Evolutionary conservation across 208 protist genomes (phyloP).

Genomic region (Trypanosoma melophagium): DNA sequence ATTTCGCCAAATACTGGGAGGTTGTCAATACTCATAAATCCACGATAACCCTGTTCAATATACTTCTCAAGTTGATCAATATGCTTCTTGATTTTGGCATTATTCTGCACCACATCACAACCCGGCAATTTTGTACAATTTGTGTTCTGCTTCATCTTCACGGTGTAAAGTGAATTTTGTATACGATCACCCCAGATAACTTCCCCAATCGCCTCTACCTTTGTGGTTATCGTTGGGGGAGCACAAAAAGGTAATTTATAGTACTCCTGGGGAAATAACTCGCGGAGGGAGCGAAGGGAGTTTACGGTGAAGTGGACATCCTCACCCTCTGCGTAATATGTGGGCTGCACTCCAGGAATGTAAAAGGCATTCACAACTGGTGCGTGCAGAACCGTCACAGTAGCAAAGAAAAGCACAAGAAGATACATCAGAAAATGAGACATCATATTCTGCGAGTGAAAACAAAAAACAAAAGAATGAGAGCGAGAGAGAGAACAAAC

Average conservation of each 20-base stretch:
- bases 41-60: slow-evolving; percentile 80
- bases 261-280: slow-evolving; percentile 71
- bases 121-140: slow-evolving; percentile 39
- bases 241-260: slow-evolving; percentile 71
- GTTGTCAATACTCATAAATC: slow-evolving; percentile 85
- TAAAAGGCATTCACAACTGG: slow-evolving; percentile 42
- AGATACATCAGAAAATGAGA: neutral
- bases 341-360: slow-evolving; percentile 55
- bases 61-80: slow-evolving; percentile 38
- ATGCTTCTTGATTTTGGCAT: slow-evolving; percentile 27
- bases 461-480: neutral
- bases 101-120: slow-evolving; percentile 47
- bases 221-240: slow-evolving; percentile 28
- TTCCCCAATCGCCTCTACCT: slow-evolving; percentile 65
- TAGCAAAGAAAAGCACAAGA: slow-evolving; percentile 6
- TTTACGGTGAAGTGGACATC: slow-evolving; percentile 61
- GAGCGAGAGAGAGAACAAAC: no score
- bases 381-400: neutral
- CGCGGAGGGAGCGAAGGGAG: slow-evolving; percentile 62
- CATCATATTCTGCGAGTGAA: neutral
- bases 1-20: slow-evolving; percentile 48
- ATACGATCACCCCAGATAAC: slow-evolving; percentile 80
- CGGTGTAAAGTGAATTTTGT: slow-evolving; percentile 70
- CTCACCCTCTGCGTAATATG: slow-evolving; percentile 48
- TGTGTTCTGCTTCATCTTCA: slow-evolving; percentile 47